phyloP scores from a whole-genome alignment of 305 asterid genomes.

The Fraxinus ornus region DNA sequence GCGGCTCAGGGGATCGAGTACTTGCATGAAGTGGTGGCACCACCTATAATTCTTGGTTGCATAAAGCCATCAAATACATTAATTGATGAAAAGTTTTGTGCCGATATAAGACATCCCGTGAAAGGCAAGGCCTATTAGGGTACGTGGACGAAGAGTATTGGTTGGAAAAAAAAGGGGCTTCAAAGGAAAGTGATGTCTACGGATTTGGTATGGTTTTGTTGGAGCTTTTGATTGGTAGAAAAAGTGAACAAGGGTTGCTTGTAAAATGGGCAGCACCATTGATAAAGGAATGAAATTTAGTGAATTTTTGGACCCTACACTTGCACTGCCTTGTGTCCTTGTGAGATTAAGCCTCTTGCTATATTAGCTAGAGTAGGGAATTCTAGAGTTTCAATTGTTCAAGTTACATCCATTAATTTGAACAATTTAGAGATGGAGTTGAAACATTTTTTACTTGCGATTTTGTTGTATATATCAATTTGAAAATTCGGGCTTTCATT shows the following conservation, averaged over 20 bases:
- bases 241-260: constrained; percentile 44
- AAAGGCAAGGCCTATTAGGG: constrained; percentile 51
- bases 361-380: constrained; percentile 67
- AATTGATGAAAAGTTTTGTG: constrained; percentile 60
- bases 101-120: constrained; percentile 47
- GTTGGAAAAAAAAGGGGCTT: constrained; percentile 37
- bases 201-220: constrained; percentile 76
- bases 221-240: constrained; percentile 80
- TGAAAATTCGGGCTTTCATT: neutral
- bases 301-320: constrained; percentile 64
- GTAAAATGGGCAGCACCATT: constrained; percentile 74
- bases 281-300: constrained; percentile 51
- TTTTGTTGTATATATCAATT: neutral
- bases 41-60: constrained; percentile 68
- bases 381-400: constrained; percentile 55
- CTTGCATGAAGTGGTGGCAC: constrained; percentile 59
- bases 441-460: neutral
- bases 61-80: constrained; percentile 75
- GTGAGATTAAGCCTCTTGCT: constrained; percentile 46
- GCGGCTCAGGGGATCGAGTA: constrained; percentile 67
- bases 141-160: constrained; percentile 71
- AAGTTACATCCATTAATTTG: constrained; percentile 52
- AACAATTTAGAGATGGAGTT: constrained; percentile 41
- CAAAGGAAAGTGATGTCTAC: constrained; percentile 75
- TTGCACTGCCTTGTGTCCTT: constrained; percentile 48